phyloP scores from a whole-genome alignment of 2,329 filamentous ascomycete species.

The Alternaria incomplexa region DNA sequence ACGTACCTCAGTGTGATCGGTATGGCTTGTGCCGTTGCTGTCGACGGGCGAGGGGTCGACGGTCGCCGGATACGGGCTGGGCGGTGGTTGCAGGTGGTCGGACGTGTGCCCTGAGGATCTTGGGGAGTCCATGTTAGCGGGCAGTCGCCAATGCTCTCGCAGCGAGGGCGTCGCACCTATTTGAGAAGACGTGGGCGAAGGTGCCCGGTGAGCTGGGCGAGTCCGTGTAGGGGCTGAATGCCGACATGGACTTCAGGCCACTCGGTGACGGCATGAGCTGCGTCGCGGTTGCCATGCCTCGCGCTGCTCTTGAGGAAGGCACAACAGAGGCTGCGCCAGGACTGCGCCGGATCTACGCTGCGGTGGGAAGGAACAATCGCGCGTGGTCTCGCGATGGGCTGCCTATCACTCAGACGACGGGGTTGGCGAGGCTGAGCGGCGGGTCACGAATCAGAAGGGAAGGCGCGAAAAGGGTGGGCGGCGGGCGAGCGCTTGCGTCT shows the following conservation, averaged over 20 bases:
- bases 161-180: conserved; percentile 53
- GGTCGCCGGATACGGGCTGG: conserved; percentile 64
- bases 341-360: conserved; percentile 22
- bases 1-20: conserved; percentile 73
- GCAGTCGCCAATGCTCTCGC: not conserved
- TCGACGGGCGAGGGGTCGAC: conserved; percentile 85
- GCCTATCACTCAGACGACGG: conserved; percentile 10
- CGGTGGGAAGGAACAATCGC: not conserved
- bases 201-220: conserved; percentile 57
- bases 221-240: conserved; percentile 59
- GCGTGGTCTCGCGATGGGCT: not conserved
- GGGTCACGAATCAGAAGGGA: conserved; percentile 26
- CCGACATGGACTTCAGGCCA: conserved; percentile 48
- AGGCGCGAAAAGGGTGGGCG: conserved; percentile 28
- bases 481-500: conserved; percentile 22
- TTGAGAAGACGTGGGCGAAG: conserved; percentile 51
- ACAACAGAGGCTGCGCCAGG: conserved; percentile 29
- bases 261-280: conserved; percentile 55
- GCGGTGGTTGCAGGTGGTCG: conserved; percentile 56
- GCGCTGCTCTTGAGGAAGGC: conserved; percentile 19
- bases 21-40: conserved; percentile 81
- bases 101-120: conserved; percentile 53
- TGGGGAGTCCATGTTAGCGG: conserved; percentile 39
- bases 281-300: conserved; percentile 48
- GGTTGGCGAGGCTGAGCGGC: conserved; percentile 30